A percentile compares a stretch with the other conserved stretches of the same genome.
Conservation (phyloP, 495 filamentous ascomycete genomes). For the Aspergillus indologenus region DNA sequence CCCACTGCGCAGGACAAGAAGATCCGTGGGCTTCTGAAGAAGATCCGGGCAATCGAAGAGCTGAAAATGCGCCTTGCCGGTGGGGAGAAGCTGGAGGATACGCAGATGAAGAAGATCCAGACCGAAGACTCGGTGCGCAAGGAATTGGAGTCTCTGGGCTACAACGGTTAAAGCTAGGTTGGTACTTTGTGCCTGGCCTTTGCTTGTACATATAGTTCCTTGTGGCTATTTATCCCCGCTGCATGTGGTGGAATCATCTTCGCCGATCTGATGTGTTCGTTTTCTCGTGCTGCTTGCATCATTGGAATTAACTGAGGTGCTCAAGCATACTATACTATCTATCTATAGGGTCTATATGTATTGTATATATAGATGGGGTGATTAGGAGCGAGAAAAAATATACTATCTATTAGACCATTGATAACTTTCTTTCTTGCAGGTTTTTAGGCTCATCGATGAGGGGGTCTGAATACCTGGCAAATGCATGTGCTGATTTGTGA, state of each 20-base stretch:
- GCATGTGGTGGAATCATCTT: neutral
- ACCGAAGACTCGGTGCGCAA: slow-evolving; percentile 79
- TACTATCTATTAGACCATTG: neutral
- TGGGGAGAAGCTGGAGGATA: slow-evolving; percentile 96
- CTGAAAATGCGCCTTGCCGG: slow-evolving; percentile 91
- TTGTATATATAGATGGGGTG: neutral
- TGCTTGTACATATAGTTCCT: slow-evolving; percentile 12
- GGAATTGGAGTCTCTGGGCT: slow-evolving; percentile 69
- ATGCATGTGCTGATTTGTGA: no score
- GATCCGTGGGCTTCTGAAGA: slow-evolving; percentile 85
- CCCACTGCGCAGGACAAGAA: slow-evolving; percentile 74
- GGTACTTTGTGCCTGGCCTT: neutral
- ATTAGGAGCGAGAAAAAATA: neutral
- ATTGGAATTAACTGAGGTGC: neutral
- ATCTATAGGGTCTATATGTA: neutral
- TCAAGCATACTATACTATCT: neutral
- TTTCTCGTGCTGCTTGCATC: neutral
- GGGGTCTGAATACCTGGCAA: neutral
- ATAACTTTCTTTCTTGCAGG: neutral
- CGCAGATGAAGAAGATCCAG: slow-evolving; percentile 95
- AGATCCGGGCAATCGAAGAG: slow-evolving; percentile 95
- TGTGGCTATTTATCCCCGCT: neutral
- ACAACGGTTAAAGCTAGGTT: slow-evolving; percentile 34
- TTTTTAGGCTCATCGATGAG: neutral
- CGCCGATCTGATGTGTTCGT: neutral